phyloP scores from a whole-genome alignment of 2,329 filamentous ascomycete genomes.

The Saccharata proteae region DNA sequence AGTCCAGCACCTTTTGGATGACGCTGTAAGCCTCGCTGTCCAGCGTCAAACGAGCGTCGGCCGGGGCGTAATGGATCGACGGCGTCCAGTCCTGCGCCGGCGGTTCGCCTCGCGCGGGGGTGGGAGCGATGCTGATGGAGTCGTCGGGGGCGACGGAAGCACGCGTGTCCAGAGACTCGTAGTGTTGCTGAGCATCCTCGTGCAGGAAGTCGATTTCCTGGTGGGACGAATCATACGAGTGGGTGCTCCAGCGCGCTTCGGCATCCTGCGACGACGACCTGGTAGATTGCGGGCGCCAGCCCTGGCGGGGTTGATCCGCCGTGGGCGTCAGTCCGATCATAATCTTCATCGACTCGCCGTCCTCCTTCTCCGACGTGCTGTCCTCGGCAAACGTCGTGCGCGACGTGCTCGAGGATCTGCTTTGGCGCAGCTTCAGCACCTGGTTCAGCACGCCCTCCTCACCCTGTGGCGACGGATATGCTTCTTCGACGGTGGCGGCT shows the following conservation, averaged over 20 bases:
- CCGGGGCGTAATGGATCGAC: slow-evolving; percentile 12
- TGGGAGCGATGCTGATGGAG: slow-evolving; percentile 22
- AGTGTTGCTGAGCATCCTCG: slow-evolving; percentile 2
- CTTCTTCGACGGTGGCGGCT: too few species aligned
- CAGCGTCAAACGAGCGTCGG: slow-evolving; percentile 19
- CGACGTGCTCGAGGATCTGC: slow-evolving; percentile 26
- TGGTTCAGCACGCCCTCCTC: slow-evolving; percentile 27
- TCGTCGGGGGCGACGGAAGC: slow-evolving; percentile 25
- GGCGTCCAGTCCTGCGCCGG: slow-evolving; percentile 15
- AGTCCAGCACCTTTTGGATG: slow-evolving; percentile 27
- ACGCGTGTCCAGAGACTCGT: slow-evolving; percentile 19
- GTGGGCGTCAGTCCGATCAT: slow-evolving; percentile 37
- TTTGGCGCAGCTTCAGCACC: slow-evolving; percentile 37
- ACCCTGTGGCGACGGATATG: too few species aligned
- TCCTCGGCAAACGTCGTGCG: slow-evolving; percentile 13
- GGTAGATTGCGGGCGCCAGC: slow-evolving; percentile 4
- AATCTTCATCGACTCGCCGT: slow-evolving; percentile 44
- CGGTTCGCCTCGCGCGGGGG: too few species aligned
- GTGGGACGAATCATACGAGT: slow-evolving; percentile 4
- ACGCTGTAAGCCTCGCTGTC: slow-evolving; percentile 32
- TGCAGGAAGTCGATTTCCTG: slow-evolving; percentile 6
- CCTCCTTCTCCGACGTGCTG: slow-evolving; percentile 34
- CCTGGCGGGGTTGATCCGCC: slow-evolving; percentile 8
- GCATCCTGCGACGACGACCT: slow-evolving; percentile 2
- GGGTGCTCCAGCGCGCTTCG: slow-evolving; percentile 4